Conservation (phyloP, 2,329 filamentous ascomycete species). For the Tolypocladium sp. region DNA sequence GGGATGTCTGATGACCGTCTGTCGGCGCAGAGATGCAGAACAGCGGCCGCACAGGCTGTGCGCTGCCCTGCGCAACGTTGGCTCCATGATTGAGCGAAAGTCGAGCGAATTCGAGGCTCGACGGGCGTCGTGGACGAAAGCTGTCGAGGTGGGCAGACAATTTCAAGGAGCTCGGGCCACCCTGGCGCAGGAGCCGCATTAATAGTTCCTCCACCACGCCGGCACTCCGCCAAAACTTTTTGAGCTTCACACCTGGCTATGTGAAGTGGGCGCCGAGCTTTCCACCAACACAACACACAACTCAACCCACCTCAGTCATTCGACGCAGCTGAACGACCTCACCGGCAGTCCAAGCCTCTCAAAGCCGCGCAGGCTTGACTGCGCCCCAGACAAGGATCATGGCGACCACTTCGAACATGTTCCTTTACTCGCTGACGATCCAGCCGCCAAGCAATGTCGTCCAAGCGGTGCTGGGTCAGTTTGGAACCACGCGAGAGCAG, state of each 20-base stretch:
- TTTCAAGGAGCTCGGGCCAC: slow-evolving; percentile 19
- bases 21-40: slow-evolving; percentile 22
- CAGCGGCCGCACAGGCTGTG: slow-evolving; percentile 30
- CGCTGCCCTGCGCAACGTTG: slow-evolving; percentile 28
- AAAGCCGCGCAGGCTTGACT: slow-evolving; percentile 41
- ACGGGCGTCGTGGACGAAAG: not conserved
- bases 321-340: slow-evolving; percentile 12
- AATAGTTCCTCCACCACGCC: slow-evolving; percentile 23
- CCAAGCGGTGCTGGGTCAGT: slow-evolving; percentile 88
- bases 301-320: slow-evolving; percentile 3
- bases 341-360: slow-evolving; percentile 16
- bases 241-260: slow-evolving; percentile 14
- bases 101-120: not conserved
- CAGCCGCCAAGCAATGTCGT: slow-evolving; percentile 84
- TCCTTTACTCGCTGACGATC: slow-evolving; percentile 94
- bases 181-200: slow-evolving; percentile 19
- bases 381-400: slow-evolving; percentile 49
- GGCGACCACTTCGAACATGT: slow-evolving; percentile 98
- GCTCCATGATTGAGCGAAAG: slow-evolving; percentile 23
- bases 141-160: not conserved
- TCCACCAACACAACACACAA: slow-evolving; percentile 9
- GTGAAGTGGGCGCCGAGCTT: slow-evolving; percentile 4
- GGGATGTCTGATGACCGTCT: slow-evolving; percentile 13
- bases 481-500: slow-evolving; percentile 92
- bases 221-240: slow-evolving; percentile 19